Base-by-base conservation (phyloP, 805 yeast species). In the Starmera amethionina region DNA sequence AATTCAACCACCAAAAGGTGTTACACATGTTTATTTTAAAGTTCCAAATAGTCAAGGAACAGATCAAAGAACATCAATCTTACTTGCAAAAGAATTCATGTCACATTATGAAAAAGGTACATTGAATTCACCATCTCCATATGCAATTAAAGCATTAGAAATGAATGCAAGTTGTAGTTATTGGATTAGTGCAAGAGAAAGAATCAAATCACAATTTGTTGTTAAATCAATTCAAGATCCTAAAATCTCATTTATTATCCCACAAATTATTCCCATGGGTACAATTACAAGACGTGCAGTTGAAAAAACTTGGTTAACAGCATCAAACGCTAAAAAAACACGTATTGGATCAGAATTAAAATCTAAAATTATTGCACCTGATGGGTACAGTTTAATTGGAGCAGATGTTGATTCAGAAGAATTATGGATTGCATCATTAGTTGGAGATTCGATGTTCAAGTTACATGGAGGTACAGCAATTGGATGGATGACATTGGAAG, bases 351-450 rank as follows among this genome's bases (percentile, higher is more conserved):
- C 97, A 1, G 99, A 93, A 56, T 66, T 94, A 45, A 93, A 94
- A 59, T 77, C 96, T 0, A 76, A 86, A 67, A 68, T 93, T 5
- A 65, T 71, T 42, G 96, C 97, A 0, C 99, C 99, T 0, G 62
- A 70, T 3, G 97, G 97, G 0, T 93, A 89, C 56, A 74, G 75
- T 31, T 84, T 93, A 63, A 95, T 93, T 8, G 99, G 99, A 9
- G 99, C 99, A 0, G 99, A 93, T 66, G 99, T 93, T 8, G 99
- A 93, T 60, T 86, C 96, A 32, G 98, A 93, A 56, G 99, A 93
- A 56, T 68, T 93, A 34, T 93, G 99, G 99, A 93, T 93, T 49
- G 98, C 98, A 0, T 83, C 96, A 15, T 64, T 94, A 19, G 79
- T 90, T 29, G 97, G 98, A 4, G 99, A 93, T 57, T 80, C 97